A percentile compares a stretch with the other conserved stretches of the same genome.
Evolutionary conservation across 148 eudicot species (phyloP).

Genomic region (Heliosperma pusillum): DNA sequence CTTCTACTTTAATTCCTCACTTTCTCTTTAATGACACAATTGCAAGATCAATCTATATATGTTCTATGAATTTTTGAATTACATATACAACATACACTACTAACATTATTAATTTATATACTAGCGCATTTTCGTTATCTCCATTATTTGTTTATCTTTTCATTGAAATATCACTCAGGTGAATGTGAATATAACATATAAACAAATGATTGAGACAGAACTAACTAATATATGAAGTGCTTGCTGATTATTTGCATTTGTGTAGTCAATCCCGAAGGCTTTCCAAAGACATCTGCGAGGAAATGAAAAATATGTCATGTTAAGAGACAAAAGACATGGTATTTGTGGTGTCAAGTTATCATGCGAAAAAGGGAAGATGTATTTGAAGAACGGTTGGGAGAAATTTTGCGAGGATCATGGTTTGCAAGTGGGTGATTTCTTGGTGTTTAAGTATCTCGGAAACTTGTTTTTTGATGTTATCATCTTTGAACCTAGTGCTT

Average conservation of each 20-base stretch:
- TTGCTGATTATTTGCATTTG: no score
- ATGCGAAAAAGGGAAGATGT: not conserved
- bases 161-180: no score
- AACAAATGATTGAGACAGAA: not conserved
- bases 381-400: slow-evolving; percentile 8
- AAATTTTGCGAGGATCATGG: slow-evolving; percentile 7
- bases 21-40: no score
- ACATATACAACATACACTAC: not conserved
- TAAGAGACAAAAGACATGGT: not conserved
- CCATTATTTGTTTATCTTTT: no score
- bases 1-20: not conserved
- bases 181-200: no score
- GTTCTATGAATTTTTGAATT: not conserved
- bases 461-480: not conserved
- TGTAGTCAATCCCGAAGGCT: slow-evolving; percentile 11
- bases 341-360: not conserved
- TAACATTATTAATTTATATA: not conserved
- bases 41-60: no score
- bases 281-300: slow-evolving; percentile 5
- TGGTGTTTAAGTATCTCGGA: slow-evolving; percentile 3
- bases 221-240: no score
- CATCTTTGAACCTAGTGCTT: slow-evolving; percentile 1
- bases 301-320: not conserved
- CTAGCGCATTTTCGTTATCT: no score
- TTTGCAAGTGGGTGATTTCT: not conserved